Evolutionary conservation across 306 rosid genomes (phyloP).

Genomic region (Mimosa pudica): DNA sequence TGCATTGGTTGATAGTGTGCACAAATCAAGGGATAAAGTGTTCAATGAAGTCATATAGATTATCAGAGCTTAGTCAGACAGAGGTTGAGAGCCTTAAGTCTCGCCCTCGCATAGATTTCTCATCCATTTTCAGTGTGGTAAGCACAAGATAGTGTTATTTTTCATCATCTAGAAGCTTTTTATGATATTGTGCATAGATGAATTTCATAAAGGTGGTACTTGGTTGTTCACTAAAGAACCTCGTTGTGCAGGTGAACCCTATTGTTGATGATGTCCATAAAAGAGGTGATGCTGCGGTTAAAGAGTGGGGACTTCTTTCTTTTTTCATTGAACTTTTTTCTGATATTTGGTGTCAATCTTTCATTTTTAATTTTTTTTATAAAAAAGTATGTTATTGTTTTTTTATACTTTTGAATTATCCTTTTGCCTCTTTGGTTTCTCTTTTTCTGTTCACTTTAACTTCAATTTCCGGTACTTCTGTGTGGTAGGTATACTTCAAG

Average conservation of each 20-base stretch:
- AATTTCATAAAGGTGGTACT: not conserved
- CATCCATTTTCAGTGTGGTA: conserved; percentile 79
- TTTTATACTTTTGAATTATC: not conserved
- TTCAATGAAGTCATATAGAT: conserved; percentile 72
- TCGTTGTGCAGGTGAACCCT: conserved; percentile 71
- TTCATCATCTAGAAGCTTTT: not conserved
- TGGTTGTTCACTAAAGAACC: not conserved
- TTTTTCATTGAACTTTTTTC: not conserved
- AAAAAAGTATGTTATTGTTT: not conserved
- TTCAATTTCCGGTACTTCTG: conserved; percentile 11
- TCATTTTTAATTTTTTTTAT: not conserved
- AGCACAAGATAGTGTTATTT: not conserved
- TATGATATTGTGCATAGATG: not conserved
- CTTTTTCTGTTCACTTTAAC: not conserved
- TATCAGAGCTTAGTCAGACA: conserved; percentile 66
- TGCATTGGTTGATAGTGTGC: conserved; percentile 36
- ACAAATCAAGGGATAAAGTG: conserved; percentile 44
- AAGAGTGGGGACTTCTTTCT: conserved; percentile 54
- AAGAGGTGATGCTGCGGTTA: conserved; percentile 83
- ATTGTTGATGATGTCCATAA: conserved; percentile 81
- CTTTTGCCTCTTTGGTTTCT: conserved; percentile 2
- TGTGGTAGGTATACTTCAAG: conserved; percentile 65
- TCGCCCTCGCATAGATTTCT: conserved; percentile 92
- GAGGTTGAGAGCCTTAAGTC: conserved; percentile 76
- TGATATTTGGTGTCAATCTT: not conserved